phyloP scores from a whole-genome alignment of 148 eudicot species.

The Cornus suecica region DNA sequence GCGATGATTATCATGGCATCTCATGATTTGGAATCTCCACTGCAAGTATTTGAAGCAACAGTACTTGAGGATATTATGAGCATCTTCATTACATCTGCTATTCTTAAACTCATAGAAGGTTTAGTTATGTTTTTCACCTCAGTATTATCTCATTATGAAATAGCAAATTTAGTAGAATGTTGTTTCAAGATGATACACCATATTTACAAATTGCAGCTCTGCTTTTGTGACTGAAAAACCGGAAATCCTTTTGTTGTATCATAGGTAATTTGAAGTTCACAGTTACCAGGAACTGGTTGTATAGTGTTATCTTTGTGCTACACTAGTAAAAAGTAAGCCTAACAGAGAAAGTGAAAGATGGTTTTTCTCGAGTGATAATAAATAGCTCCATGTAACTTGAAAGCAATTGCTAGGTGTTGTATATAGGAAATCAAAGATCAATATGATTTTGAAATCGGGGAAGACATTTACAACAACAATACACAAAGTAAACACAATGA shows the following conservation, averaged over 20 bases:
- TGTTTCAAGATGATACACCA: not conserved
- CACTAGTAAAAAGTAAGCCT: not conserved
- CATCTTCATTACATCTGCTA: slow-evolving; percentile 90
- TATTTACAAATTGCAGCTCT: not conserved
- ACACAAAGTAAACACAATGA: too few relatives aligned
- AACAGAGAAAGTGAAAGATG: not conserved
- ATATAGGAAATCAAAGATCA: too few relatives aligned
- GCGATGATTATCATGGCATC: slow-evolving; percentile 89
- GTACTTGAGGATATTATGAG: slow-evolving; percentile 91
- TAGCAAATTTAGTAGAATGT: not conserved
- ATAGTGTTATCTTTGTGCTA: not conserved
- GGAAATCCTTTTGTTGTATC: not conserved
- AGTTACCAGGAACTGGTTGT: not conserved
- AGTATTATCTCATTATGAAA: slow-evolving; percentile 3
- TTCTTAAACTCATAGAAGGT: slow-evolving; percentile 83
- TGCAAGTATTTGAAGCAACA: slow-evolving; percentile 69
- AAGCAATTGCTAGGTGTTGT: too few relatives aligned
- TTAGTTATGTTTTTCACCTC: slow-evolving; percentile 1
- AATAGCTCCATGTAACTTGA: too few relatives aligned
- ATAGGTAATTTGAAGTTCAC: not conserved
- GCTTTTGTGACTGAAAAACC: not conserved
- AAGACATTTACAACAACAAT: too few relatives aligned
- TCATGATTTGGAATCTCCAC: slow-evolving; percentile 76
- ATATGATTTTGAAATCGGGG: too few relatives aligned
- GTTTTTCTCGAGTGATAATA: not conserved